Conservation (phyloP, 805 yeast genomes). For the Schizosaccharomyces octosporus region DNA sequence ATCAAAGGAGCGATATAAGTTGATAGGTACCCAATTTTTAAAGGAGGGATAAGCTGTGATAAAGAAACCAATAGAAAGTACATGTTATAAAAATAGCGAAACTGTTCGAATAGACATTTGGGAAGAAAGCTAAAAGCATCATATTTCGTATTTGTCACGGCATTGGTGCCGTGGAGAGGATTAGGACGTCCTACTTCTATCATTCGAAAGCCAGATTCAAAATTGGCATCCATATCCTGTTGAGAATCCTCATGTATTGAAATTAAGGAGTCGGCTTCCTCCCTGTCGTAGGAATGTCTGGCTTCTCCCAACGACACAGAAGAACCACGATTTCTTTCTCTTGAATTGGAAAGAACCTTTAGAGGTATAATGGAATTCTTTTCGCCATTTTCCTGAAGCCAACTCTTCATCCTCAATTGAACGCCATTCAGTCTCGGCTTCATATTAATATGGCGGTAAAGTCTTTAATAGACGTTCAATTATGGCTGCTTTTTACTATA, state of each 20-base stretch:
- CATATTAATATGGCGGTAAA: neutral
- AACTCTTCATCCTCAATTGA: neutral
- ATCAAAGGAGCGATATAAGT: slow-evolving; percentile 86
- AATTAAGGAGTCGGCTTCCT: neutral
- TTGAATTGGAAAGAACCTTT: neutral
- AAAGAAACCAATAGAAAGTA: slow-evolving; percentile 82
- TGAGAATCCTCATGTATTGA: neutral
- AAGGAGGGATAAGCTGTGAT: slow-evolving; percentile 70
- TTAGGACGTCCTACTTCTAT: neutral
- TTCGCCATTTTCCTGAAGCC: neutral
- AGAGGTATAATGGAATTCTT: neutral
- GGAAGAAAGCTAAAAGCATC: slow-evolving; percentile 75
- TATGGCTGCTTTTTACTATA: neutral
- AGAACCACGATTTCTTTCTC: neutral
- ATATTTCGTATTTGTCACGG: slow-evolving; percentile 76
- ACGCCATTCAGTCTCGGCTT: neutral
- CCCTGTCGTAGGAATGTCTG: neutral
- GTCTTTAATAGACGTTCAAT: neutral
- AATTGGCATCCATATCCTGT: neutral
- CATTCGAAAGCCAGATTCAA: neutral
- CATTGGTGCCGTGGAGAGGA: neutral
- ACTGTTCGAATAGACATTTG: slow-evolving; percentile 66
- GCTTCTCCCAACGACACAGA: neutral
- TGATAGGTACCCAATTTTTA: slow-evolving; percentile 78
- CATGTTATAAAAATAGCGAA: slow-evolving; percentile 83